Conservation (phyloP, 2,329 filamentous ascomycete species). For the Esteya vermicola region DNA sequence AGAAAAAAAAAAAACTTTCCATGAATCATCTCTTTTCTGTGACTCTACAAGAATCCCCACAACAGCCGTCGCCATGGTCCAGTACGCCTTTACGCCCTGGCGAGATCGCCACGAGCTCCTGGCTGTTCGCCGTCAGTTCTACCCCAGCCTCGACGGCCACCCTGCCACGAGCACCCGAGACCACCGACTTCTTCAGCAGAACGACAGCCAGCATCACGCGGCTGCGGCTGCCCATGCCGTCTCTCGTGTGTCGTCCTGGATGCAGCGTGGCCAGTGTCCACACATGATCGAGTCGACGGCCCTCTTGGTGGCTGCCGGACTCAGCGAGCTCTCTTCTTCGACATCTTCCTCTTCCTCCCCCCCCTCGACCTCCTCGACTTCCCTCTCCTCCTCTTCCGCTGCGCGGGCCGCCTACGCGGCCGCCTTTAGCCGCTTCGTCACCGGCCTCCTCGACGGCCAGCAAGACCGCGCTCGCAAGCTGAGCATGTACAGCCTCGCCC, state of each 20-base stretch:
- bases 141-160: constrained; percentile 21
- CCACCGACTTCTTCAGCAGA: too few species aligned
- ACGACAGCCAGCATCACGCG: neutral
- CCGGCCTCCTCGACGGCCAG: constrained; percentile 62
- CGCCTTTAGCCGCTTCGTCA: constrained; percentile 71
- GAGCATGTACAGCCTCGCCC: constrained; percentile 61
- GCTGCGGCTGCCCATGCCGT: constrained; percentile 27
- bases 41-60: neutral
- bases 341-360: constrained; percentile 13
- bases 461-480: constrained; percentile 52
- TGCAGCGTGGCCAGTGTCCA: constrained; percentile 59
- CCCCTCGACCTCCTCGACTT: constrained; percentile 10
- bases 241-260: constrained; percentile 50
- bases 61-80: constrained; percentile 37
- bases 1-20: too few species aligned
- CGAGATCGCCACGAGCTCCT: constrained; percentile 52
- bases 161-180: too few species aligned
- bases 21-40: too few species aligned
- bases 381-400: constrained; percentile 36
- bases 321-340: neutral
- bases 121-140: constrained; percentile 50
- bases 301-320: constrained; percentile 36
- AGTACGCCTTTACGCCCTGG: constrained; percentile 64
- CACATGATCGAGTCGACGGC: constrained; percentile 70
- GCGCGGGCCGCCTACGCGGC: constrained; percentile 57